Evolutionary conservation across 441 rosid species (phyloP), one percentile per base, ranked within the genome.

Genomic region (Populus hybrid): DNA sequence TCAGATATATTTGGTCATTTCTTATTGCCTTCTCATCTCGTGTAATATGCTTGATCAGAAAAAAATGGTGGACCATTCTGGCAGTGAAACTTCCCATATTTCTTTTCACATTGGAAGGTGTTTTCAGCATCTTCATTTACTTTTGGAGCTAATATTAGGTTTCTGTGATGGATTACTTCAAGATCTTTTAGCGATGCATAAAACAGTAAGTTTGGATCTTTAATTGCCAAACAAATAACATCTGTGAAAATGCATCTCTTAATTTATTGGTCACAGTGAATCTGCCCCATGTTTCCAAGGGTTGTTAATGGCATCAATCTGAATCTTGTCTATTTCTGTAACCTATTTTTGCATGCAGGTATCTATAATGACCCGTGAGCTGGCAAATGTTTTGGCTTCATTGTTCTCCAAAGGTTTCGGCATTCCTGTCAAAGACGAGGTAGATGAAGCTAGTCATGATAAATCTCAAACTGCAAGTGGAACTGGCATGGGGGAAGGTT

Each of bases 401-500:
- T 83, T 97, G 71, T 94, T 80, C 88, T 89, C 94, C 75, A 91
- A 90, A 81, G 99, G 99, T 24, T 94, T 88, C 78, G 91, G 99
- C 75, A 86, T 77, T 78, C 74, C 95, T 80, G 80, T 84, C 18
- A 88, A 89, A 79, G 97, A 88, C 42, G 87, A 83, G 83, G 94
- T 79, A 33, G 95, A 93, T 82, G 98, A 81, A 75, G 71, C 83
- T 74, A 77, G 72, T 71, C 69, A 65, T 78, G 91, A 82, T 69
- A 81, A 69, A 83, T 72, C 94, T 69, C 85, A 89, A 86, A 86
- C 82, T 80, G 94, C 90, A 68, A 90, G 82, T 79, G 99, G 99
- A 80, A 94, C 94, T 7, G 99, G 99, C 68, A 88, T 97, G 97
- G 99, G 99, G 26, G 98, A 93, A 83, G 99, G 99, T 72, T 88